Evolutionary conservation across 2,329 filamentous ascomycete genomes (phyloP), one percentile per base, ranked within the genome.

Genomic region (Monilinia fructicola): DNA sequence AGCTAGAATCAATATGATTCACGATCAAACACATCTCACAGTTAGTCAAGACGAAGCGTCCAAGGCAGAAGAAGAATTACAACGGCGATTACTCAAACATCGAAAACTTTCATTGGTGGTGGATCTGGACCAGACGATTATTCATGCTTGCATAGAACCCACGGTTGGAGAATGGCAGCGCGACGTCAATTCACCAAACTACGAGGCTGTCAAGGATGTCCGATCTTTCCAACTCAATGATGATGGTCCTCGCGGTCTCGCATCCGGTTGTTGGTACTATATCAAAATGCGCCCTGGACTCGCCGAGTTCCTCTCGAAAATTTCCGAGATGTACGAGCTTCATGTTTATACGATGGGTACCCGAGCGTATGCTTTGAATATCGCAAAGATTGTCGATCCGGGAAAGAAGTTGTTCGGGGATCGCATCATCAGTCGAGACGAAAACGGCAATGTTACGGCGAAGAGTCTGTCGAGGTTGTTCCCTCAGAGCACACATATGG

Each of bases 341-440:
- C 95, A 99, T 77, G 94, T 99, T 70, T 99, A 99, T 81, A 99
- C 95, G 54, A 99, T 99, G 95, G 95, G 94, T 66, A 99, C 95
- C 28, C 87, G 95, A 70, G 92, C 94, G n/a, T 99, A 99, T 76
- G 95, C 95, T 12, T 84, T 93, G 72, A 90, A 92, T 69, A 96
- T 99, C 73, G 93, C 93, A 48, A 90, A 90, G 72, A 94, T 99
- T 69, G 91, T 99, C 69, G 95, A 99, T 74, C 94, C 94, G 0
- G 88, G 94, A 44, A 87, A 89, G 70, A 93, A 90, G 76, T 87
- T 97, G 12, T 99, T 99, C 77, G 94, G 91, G 50, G 93, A 97
- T 78, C 88, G 95, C 65, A 93, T 99, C 73, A 90, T 99, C 74
- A 98, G 94, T 78, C 90, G 95, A 74, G 94, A 98, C 77, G 95